Evolutionary conservation across 2,329 filamentous ascomycete genomes (phyloP).

Genomic region (Penicillium sclerotiorum): DNA sequence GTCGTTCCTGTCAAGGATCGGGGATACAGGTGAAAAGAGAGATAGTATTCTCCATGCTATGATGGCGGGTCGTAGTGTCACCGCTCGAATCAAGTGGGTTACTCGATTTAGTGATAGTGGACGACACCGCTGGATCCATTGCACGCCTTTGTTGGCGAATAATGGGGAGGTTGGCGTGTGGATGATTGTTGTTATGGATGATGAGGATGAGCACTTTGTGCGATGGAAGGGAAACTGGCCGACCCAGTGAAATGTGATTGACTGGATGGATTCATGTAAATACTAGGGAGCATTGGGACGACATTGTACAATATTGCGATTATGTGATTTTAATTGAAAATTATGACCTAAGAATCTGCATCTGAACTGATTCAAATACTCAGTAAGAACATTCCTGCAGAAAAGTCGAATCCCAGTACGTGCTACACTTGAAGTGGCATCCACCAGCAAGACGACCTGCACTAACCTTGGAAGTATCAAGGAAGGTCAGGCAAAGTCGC

Average conservation of each 20-base stretch:
- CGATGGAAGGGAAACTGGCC: conserved; percentile 14
- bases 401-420: no score
- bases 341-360: no score
- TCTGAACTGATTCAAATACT: no score
- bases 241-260: not conserved
- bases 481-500: not conserved
- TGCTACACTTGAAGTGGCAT: no score
- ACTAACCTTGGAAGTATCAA: no score
- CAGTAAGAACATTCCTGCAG: no score
- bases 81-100: conserved; percentile 74
- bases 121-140: conserved; percentile 73
- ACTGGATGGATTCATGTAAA: not conserved
- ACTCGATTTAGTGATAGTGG: conserved; percentile 58
- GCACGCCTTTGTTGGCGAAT: conserved; percentile 69
- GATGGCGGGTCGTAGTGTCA: conserved; percentile 69
- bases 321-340: no score
- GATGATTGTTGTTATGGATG: conserved; percentile 75
- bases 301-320: no score
- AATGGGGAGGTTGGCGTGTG: conserved; percentile 72
- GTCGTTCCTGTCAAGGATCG: conserved; percentile 49
- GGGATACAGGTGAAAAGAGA: conserved; percentile 54
- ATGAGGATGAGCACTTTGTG: conserved; percentile 48
- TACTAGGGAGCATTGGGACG: no score
- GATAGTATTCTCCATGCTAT: conserved; percentile 65
- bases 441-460: no score